A percentile compares a stretch with the other conserved stretches of the same genome.
phyloP scores from a whole-genome alignment of 768 basidiomycete species.

The Ramaria sp. region DNA sequence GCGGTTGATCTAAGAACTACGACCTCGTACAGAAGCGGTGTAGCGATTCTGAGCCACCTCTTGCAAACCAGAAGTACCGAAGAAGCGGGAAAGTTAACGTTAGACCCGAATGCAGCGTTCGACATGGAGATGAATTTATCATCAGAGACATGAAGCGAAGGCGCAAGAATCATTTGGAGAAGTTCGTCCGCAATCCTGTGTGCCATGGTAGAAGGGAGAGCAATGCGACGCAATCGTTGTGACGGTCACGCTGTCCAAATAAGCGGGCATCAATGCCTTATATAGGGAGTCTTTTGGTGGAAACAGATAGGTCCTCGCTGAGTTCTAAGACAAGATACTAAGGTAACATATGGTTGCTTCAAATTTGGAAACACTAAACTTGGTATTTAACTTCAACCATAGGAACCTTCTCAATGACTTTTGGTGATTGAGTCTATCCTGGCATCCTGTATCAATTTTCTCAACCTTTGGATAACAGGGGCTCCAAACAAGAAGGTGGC shows the following conservation, averaged over 20 bases:
- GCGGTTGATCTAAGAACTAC: conserved; percentile 31
- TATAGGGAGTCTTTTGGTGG: too few relatives aligned
- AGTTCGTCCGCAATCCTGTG: neutral
- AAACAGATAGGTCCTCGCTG: too few relatives aligned
- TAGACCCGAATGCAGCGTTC: neutral
- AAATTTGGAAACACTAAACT: too few relatives aligned
- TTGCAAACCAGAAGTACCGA: conserved; percentile 42
- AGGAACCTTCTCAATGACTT: conserved; percentile 36
- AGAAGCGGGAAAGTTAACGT: conserved; percentile 15
- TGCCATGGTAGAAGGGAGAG: neutral
- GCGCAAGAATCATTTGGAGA: neutral
- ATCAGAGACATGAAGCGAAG: neutral
- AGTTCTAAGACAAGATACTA: too few relatives aligned
- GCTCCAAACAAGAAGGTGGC: conserved; percentile 43
- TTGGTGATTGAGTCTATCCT: conserved; percentile 79
- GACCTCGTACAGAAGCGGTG: conserved; percentile 47
- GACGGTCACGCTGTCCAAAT: too few relatives aligned
- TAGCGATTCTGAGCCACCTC: conserved; percentile 43
- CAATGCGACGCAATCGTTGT: too few relatives aligned
- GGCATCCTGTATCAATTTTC: conserved; percentile 49
- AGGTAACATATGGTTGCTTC: too few relatives aligned
- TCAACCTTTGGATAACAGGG: conserved; percentile 43
- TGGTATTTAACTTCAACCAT: too few relatives aligned
- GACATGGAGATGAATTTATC: neutral
- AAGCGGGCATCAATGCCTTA: too few relatives aligned